Base-by-base conservation (phyloP, 371 early-diverging fungal genomes). In the Racocetra persica region DNA sequence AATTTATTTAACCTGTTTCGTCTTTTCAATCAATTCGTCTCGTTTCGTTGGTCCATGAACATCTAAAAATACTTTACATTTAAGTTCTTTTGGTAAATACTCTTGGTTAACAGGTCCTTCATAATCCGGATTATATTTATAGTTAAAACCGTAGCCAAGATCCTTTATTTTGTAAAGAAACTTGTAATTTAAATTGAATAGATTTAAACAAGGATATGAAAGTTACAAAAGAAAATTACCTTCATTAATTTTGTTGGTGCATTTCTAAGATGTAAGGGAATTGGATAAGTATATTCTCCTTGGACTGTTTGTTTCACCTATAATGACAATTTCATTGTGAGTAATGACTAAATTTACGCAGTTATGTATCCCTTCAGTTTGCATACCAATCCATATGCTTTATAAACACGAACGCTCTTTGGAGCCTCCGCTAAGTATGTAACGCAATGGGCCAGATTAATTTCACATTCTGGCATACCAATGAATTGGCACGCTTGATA, bases 401-500 rank as follows among this genome's bases (percentile, higher is more conserved):
- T 88, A 83, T 96, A 96, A 2, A 88, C 88, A 59, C 94, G 89
- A 13, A 96, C 92, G 73, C 94, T 95, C 82, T 97, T 97, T 45
- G 90, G 91, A 6, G 96, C 91, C 38, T 93, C 90, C 2, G 95
- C 94, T 77, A 96, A 81, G 79, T 97, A 93, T 14, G 87, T 88
- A 0, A 92, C 95, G 26, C 93, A 88, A 81, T 97, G 96, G 0
- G 95, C 95, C 16, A 97, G 84, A 38, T 93, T 91, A 0, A 90
- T 91, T 82, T 95, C 96, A 83, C 96, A 96, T 84, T 97, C 97
- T 2, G 97, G 97, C 94, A 95, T 94, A 0, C 97, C 97, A 73
- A 97, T 92, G 76, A 87, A 88, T 84, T 95, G 94, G 76, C 94
- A 94, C 0, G 96, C 93, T 81, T 94, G 91, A 83, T 92, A 94